Percentiles rank a stretch among this genome's conserved stretches.
Evolutionary conservation across 2,329 filamentous ascomycete genomes (phyloP).

Genomic region (Epichloe amarillans): DNA sequence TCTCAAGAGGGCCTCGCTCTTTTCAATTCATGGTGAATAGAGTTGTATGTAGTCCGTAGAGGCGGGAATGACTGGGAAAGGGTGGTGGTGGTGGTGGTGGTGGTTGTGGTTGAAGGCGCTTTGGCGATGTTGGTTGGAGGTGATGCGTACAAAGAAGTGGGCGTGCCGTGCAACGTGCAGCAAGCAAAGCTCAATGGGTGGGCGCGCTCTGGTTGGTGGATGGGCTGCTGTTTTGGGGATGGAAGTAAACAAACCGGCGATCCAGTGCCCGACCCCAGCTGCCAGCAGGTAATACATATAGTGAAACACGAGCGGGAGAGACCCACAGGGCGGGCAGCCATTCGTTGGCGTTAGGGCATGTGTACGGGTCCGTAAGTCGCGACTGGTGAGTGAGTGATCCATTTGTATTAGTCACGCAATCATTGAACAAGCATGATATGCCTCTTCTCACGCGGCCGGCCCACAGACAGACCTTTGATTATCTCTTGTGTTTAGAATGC

Average conservation of each 20-base stretch:
- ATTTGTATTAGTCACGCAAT: too few relatives aligned
- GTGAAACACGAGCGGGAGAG: too few relatives aligned
- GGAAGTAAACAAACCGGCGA: constrained; percentile 22
- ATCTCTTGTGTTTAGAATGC: too few relatives aligned
- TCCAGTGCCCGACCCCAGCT: too few relatives aligned
- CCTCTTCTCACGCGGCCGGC: too few relatives aligned
- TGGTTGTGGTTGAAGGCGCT: not conserved
- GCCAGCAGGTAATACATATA: too few relatives aligned
- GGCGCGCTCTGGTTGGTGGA: constrained; percentile 8
- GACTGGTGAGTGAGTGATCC: too few relatives aligned
- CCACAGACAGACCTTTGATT: too few relatives aligned
- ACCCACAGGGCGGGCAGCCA: too few relatives aligned
- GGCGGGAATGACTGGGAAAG: not conserved
- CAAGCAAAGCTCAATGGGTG: constrained; percentile 1
- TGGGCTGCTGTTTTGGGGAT: constrained; percentile 16
- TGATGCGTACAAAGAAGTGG: not conserved
- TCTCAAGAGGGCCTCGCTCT: not conserved
- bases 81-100: not conserved
- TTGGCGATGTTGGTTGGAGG: not conserved
- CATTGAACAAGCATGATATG: too few relatives aligned
- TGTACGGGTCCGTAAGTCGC: too few relatives aligned
- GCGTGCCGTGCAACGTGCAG: not conserved
- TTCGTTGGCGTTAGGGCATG: too few relatives aligned
- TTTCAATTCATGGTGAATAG: not conserved
- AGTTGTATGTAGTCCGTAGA: not conserved